Percentiles rank a stretch among this genome's conserved stretches.
Conservation (phyloP, 176 grass and related monocot genomes). For the Triticum turgidum region DNA sequence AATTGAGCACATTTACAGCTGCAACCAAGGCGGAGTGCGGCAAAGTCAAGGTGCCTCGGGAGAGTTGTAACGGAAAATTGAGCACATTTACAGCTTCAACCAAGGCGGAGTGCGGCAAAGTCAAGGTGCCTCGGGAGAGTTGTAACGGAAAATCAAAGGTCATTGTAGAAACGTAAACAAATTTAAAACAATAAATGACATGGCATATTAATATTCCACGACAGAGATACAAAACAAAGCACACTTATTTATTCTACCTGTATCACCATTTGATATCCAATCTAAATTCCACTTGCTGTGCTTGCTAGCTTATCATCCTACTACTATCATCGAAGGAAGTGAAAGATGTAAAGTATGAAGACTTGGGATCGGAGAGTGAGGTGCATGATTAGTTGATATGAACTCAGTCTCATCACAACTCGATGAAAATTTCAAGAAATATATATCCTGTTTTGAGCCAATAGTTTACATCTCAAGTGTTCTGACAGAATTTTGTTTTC, state of each 20-base stretch:
- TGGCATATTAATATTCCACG: neutral
- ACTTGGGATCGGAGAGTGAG: neutral
- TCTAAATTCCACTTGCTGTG: slow-evolving; percentile 15
- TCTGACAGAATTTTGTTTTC: neutral
- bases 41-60: neutral
- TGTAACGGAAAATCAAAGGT: neutral
- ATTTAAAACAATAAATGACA: neutral
- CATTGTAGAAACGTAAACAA: neutral
- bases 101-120: neutral
- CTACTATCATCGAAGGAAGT: slow-evolving; percentile 14
- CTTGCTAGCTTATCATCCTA: slow-evolving; percentile 4
- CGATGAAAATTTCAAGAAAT: neutral
- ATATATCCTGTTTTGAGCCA: neutral
- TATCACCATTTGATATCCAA: slow-evolving; percentile 14
- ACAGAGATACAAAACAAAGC: neutral
- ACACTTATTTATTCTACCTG: neutral
- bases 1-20: neutral
- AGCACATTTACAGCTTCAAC: neutral
- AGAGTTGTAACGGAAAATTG: neutral
- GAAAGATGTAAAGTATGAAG: neutral
- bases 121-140: neutral
- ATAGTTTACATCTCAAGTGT: neutral
- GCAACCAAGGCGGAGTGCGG: neutral
- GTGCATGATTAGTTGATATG: neutral
- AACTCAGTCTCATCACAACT: neutral